Base-by-base conservation (phyloP, 768 basidiomycete species). In the Trametes villosa region DNA sequence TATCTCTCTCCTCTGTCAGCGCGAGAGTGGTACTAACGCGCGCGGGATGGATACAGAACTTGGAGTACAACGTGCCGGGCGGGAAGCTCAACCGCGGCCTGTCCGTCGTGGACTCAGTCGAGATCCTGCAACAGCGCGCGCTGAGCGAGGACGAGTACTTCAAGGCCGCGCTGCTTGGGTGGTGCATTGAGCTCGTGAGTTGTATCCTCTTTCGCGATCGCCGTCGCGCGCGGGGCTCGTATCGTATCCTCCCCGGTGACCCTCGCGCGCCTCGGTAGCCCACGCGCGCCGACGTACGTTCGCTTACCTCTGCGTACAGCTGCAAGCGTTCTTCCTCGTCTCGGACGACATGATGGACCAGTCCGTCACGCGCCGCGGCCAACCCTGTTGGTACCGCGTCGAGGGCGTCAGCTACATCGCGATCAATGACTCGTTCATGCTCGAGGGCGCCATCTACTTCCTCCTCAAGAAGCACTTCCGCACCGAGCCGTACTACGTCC, bases 321-420 rank as follows among this genome's bases (percentile, higher is more conserved):
- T 99, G 9, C 96, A 98, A 88, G 95, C 94, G 0, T 97, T 89
- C 77, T 98, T 98, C 88, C 86, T 98, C 57, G 94, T 97, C 57
- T 84, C 93, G 4, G 94, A 99, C 75, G 96, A 98, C 75, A 95
- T 98, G 69, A 99, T 99, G 97, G 96, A 99, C 72, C 74, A 83
- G 20, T 93, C 91, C 47, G 89, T 98, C 67, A 98, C 96, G 12
- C 89, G 96, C 26, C 89, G 96, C 11, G 88, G 90, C 4, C 96
- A 97, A 75, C 91, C 95, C 2, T 99, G 96, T 77, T 99, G 93
- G 92, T 98, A 96, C 78, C 83, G 79, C 48, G 73, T 85, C 40
- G 79, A 81, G 57, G 78, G 77, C 17, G 86, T 96, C 62, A 87
- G 87, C 46, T 86, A 87, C 76, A 86, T 97, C 64, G 95, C 96